Evolutionary conservation across 2,329 filamentous ascomycete genomes (phyloP).

Genomic region (Ceratocystis smalleyi): DNA sequence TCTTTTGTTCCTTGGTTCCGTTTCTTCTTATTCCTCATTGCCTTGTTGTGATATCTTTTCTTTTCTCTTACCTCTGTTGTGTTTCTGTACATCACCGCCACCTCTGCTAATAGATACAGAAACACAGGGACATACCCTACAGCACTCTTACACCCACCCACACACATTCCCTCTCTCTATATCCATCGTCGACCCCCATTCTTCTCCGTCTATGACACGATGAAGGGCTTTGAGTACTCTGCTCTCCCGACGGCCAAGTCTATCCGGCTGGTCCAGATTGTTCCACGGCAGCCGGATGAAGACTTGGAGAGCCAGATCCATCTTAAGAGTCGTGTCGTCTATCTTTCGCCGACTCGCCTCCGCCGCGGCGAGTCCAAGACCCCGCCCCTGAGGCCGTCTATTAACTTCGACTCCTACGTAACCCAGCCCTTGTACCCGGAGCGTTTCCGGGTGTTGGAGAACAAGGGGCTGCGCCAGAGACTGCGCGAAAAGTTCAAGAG

Average conservation of each 20-base stretch:
- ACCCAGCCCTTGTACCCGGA: constrained; percentile 12
- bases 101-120: background rate
- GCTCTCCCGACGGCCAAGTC: constrained; percentile 14
- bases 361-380: constrained; percentile 13
- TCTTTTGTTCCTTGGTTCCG: background rate
- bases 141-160: background rate
- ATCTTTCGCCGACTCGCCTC: constrained; percentile 14
- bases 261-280: constrained; percentile 16
- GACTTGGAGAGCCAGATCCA: constrained; percentile 10
- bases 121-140: background rate
- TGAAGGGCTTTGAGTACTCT: constrained; percentile 9
- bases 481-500: constrained; percentile 14
- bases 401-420: constrained; percentile 14
- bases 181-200: too few species aligned
- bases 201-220: background rate
- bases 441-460: constrained; percentile 13
- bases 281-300: constrained; percentile 9
- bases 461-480: constrained; percentile 15
- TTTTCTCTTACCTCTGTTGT: background rate
- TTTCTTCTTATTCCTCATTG: background rate
- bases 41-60: background rate
- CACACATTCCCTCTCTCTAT: background rate
- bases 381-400: constrained; percentile 10
- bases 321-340: constrained; percentile 13
- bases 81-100: background rate